Evolutionary conservation across 345 rosid species (phyloP), one percentile per base, ranked within the genome.

Genomic region (Citropsis articulata): DNA sequence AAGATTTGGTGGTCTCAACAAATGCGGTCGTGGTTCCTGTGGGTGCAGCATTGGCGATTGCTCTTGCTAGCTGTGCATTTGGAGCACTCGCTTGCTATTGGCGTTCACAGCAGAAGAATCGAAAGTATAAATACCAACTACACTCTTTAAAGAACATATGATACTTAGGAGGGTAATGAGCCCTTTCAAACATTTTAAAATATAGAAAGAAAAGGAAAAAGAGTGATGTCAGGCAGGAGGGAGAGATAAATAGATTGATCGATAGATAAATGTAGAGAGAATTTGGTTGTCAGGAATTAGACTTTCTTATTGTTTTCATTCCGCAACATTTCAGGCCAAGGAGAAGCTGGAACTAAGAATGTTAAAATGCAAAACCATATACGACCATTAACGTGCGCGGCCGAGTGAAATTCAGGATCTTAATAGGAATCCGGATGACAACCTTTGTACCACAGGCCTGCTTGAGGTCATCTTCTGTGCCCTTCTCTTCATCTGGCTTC

Each of bases 31-130:
- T 91, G 70, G 98, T 94, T 77, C 99, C 98, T 5, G 84, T 92
- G 24, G 99, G 98, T 68, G 98, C 99, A 70, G 99, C 99, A 27
- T 84, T 96, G 86, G 99, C 99, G 9, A 91, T 96, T 77, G 98
- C 98, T 38, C 84, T 96, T 48, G 98, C 98, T 59, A 96, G 99
- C 90, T 92, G 98, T 81, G 98, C 94, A 40, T 94, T 96, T 42
- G 98, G 99, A 76, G 99, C 94, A 1, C 95, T 96, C 1, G 94
- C 99, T 4, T 96, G 98, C 85, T 96, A 91, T 91, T 96, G 99
- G 98, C 93, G 98, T 27, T 88, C 92, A 9, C 97, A 83, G 79
- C 98, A 94, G 91, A 96, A 96, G 91, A 96, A 87, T 83, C 91
- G 94, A 84, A 96, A 94, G 98, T 91, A 92, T 88, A 84, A 84